phyloP scores from a whole-genome alignment of 257 asterid genomes.

The Euphrasia confusa region DNA sequence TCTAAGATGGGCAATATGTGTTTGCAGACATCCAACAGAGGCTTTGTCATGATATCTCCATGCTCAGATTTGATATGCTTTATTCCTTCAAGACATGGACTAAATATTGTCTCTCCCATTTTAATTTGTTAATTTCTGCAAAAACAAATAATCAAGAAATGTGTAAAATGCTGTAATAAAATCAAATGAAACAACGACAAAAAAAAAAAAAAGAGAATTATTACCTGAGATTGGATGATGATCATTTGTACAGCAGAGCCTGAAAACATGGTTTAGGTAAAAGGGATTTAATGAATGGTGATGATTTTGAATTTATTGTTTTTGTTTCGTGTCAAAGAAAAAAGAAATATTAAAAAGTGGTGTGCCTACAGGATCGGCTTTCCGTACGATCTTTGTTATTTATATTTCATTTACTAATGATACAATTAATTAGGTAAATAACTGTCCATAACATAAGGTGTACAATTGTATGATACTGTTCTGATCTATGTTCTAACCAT shows the following conservation, averaged over 20 bases:
- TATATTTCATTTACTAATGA: no score
- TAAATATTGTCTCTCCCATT: conserved; percentile 60
- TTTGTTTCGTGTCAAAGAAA: background rate
- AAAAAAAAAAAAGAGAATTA: background rate
- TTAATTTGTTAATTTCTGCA: conserved; percentile 19
- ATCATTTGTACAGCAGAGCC: background rate
- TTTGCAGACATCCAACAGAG: conserved; percentile 80
- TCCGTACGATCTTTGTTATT: conserved; percentile 4
- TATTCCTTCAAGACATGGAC: conserved; percentile 62
- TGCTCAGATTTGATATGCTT: conserved; percentile 58
- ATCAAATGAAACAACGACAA: background rate
- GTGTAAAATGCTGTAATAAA: background rate
- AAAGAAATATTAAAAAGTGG: conserved; percentile 6
- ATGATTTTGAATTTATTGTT: background rate
- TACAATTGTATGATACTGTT: no score
- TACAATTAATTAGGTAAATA: no score
- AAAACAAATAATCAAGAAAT: background rate
- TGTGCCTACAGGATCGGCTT: conserved; percentile 20
- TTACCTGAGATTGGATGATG: conserved; percentile 22
- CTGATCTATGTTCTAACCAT: no score
- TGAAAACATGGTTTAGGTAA: background rate
- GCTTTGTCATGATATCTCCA: conserved; percentile 66
- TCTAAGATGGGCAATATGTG: conserved; percentile 76
- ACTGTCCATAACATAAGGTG: no score
- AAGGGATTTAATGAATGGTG: background rate